Conservation (phyloP, 164 flowering plant species). For the Hamamelis virginiana region DNA sequence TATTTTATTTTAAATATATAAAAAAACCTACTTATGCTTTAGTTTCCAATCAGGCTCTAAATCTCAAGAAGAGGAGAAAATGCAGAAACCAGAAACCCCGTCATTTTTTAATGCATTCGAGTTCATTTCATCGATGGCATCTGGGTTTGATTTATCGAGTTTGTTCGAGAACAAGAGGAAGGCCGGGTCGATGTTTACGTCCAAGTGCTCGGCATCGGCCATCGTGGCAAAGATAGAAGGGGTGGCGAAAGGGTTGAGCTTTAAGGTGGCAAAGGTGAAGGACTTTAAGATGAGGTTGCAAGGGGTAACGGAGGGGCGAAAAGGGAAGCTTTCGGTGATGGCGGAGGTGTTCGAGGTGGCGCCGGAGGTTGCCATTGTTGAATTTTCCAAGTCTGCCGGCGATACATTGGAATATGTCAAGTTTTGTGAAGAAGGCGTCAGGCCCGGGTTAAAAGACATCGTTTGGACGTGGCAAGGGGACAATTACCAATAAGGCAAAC, state of each 20-base stretch:
- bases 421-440: conserved; percentile 62
- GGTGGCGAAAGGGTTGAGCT: conserved; percentile 50
- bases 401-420: conserved; percentile 68
- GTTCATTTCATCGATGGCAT: conserved; percentile 78
- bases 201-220: conserved; percentile 46
- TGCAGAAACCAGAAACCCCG: conserved; percentile 25
- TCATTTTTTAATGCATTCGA: conserved; percentile 75
- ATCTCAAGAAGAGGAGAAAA: background rate
- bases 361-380: conserved; percentile 69
- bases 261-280: conserved; percentile 38
- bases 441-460: conserved; percentile 78
- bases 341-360: conserved; percentile 85
- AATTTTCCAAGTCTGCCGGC: conserved; percentile 62
- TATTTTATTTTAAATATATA: too few relatives aligned
- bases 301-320: conserved; percentile 58
- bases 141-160: conserved; percentile 74
- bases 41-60: too few relatives aligned
- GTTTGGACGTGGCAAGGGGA: conserved; percentile 88
- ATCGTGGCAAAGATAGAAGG: conserved; percentile 57
- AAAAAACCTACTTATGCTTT: too few relatives aligned
- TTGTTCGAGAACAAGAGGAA: conserved; percentile 58
- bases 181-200: conserved; percentile 60
- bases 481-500: conserved; percentile 1
- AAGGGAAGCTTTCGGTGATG: conserved; percentile 58
- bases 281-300: conserved; percentile 60